Conservation (phyloP, 768 basidiomycete species). For the Boletus edulis region DNA sequence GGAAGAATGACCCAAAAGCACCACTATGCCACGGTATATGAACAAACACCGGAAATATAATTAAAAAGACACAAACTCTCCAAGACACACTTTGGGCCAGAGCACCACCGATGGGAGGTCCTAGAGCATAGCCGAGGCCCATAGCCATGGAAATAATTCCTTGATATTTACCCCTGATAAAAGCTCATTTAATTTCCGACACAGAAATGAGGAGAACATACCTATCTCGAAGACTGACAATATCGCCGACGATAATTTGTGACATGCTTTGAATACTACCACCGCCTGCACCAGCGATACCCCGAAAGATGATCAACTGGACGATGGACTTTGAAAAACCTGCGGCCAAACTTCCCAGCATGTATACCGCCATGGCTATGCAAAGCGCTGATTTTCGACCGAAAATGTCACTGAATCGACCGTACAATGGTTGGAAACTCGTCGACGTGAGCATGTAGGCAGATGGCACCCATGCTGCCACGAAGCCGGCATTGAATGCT, state of each 20-base stretch:
- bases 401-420: background rate
- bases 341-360: background rate
- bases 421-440: background rate
- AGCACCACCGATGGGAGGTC: background rate
- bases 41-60: background rate
- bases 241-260: background rate
- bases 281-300: background rate
- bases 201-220: background rate
- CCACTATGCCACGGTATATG: background rate
- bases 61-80: background rate
- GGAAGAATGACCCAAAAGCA: background rate
- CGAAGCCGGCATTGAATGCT: background rate
- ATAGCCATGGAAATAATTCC: background rate
- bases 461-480: background rate
- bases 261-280: background rate
- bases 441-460: background rate
- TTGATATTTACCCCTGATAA: background rate
- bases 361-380: background rate
- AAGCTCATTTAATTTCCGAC: too few relatives aligned
- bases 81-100: background rate
- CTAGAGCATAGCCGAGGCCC: background rate
- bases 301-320: background rate
- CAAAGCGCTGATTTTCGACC: background rate
- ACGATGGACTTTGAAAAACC: background rate
- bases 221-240: background rate